Base-by-base conservation (phyloP, 768 basidiomycete genomes). In the Calvatia gigantea region DNA sequence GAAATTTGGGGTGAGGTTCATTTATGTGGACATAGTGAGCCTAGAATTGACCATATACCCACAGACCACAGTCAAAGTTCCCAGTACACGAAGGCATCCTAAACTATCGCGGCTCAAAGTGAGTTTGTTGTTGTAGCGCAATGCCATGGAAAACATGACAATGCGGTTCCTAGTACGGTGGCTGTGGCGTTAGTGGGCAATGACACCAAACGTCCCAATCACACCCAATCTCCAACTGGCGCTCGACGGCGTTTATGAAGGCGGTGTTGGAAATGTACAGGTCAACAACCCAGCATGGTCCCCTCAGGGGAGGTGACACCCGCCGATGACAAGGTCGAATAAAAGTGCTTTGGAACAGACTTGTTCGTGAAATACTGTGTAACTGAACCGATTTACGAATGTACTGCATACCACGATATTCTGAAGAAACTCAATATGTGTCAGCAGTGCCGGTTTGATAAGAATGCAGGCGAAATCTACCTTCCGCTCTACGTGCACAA, bases 11-110 rank as follows among this genome's bases (percentile, higher is more conserved):
- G 88, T 83, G 78, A 66, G 12, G 31, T 25, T 51, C 9, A 48
- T 33, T 19, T 47, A 39, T 37, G 28, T 39, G 60, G 33, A 56
- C 28, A 51, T 37, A n/a, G 23, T 39, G 0, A 19, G 46, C n/a
- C n/a, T n/a, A 8, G 31, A 21, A 32, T n/a, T 33, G 41, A 56
- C 38, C 28, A 27, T 29, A 27, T 33, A 17, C 38, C 4, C 45
- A 23, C 38, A 89, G 87, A 14, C 90, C 91, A 17, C 90, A 93
- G 67, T 71, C 78, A 46, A 86, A 83, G 61, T 93, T 91, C 80
- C 89, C 91, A 1, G 89, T 93, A 5, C 91, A 87, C 42, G 80
- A 88, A 65, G 91, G 91, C 1, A 90, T 93, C 35, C 65, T 93
- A 47, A 71, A 91, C 62, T 89, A 87, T 61, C 74, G 74, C 29